Conservation (phyloP, 2,329 filamentous ascomycete genomes). For the Penicillium psychrosexuale region DNA sequence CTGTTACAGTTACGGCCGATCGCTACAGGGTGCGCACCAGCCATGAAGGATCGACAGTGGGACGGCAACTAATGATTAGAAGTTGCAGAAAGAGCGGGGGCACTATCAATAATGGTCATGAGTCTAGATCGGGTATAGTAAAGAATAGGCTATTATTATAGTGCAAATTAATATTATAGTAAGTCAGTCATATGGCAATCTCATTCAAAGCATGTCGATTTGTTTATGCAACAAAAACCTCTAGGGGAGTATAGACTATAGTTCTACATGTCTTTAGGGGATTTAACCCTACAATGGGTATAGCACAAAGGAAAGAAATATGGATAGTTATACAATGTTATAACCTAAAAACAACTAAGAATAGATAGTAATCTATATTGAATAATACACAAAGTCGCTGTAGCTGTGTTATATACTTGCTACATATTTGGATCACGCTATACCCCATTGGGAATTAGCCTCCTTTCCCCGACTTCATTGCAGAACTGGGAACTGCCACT, state of each 20-base stretch:
- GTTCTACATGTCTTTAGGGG: background rate
- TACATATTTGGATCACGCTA: background rate
- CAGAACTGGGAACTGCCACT: background rate
- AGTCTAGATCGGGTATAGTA: conserved; percentile 5
- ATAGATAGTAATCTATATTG: background rate
- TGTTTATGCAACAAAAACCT: background rate
- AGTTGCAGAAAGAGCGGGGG: background rate
- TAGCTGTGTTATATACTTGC: background rate
- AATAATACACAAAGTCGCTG: background rate
- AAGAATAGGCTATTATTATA: background rate
- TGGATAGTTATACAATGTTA: background rate
- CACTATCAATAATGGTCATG: conserved; percentile 1
- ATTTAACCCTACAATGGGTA: conserved; percentile 12
- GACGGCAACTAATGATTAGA: background rate
- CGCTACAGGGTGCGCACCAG: conserved; percentile 22
- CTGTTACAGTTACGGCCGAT: conserved; percentile 11
- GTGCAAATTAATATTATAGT: background rate
- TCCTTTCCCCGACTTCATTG: conserved; percentile 9
- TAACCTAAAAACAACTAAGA: background rate
- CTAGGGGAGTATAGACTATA: background rate
- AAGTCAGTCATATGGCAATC: background rate
- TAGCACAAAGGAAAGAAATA: conserved; percentile 11
- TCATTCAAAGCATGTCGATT: background rate
- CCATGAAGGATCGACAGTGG: conserved; percentile 15
- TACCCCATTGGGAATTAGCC: background rate